Base-by-base conservation (phyloP, 2,329 filamentous ascomycete species). In the Drechslera avenae region DNA sequence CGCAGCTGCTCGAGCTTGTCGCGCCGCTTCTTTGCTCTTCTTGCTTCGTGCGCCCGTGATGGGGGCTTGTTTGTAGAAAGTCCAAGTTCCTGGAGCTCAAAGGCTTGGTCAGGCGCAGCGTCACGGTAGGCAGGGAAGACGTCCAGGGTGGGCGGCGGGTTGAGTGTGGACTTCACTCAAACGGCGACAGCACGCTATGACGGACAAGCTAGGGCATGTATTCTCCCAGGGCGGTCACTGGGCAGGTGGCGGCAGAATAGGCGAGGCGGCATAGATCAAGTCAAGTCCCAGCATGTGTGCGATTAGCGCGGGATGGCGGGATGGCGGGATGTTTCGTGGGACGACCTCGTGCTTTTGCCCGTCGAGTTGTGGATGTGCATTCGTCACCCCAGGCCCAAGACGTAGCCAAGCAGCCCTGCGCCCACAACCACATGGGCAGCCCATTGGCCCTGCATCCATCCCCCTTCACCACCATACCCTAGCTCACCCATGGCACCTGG, bases 1-100 rank as follows among this genome's bases (percentile, higher is more conserved):
- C 89, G 84, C 66, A 92, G 86, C 81, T 84, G 83, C 69, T 79
- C 79, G 73, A 85, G 82, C 79, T 91, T 91, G 73, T 82, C 79
- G 61, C 76, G 75, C 67, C 81, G 77, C 73, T 83, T 86, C 19
- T 61, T 60, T 39, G 67, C 69, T 36, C 62, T 58, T 55, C 60
- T 66, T 52, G 40, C 56, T 42, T 71, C 64, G 14, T 36, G 54
- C 36, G 52, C 50, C 39, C 33, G 49, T 36, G 37, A 18, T 17
- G 33, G 40, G 32, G 47, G 34, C 21, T 36, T 28, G 12, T 39
- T 30, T 43, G 51, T 44, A 34, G 28, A 41, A 31, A 21, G 39
- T 37, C 46, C 37, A 42, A 71, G 60, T 57, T 63, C 56, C 33
- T 71, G 64, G 48, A 72, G 70, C 66, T 73, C 70, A 43, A 71